Base-by-base conservation (phyloP, 768 basidiomycete genomes). In the Hirschioporus abietinus region DNA sequence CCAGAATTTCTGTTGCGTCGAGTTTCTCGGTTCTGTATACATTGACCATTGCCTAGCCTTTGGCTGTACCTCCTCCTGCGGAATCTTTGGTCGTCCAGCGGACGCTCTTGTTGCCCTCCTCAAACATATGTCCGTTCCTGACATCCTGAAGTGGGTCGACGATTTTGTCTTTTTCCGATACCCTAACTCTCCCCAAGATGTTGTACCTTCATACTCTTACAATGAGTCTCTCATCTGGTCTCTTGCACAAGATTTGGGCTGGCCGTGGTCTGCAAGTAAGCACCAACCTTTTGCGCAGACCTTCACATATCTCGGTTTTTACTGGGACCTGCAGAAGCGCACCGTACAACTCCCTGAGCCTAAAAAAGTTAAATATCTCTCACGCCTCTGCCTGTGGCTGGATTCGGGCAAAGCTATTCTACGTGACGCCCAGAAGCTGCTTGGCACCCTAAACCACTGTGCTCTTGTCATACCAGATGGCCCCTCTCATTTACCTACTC, bases 231-330 rank as follows among this genome's bases (percentile, higher is more conserved):
- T 71, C 17, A 74, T 78, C 8, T 76, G 70, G 64, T 12, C 63
- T 0, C 52, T 76, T 7, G 74, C 77, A n/a, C 0, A 63, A 65
- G 0, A 35, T 64, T 67, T 80, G 0, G 78, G 78, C 0, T 77
- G 76, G 75, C 79, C 79, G 0, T 80, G 78, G 79, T 75, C 77
- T 35, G 63, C 35, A 0, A 71, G 72, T 0, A 79, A 80, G 65
- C 74, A 70, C 15, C 35, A 63, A 0, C 72, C 74, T 0, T 80
- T 80, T 35, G 58, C 69, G 1, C 2, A 66, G 4, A 15, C 36
- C 0, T 79, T 81, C 66, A 68, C 58, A 24, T 82, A 81, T 62
- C 70, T 81, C 0, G 78, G 81, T 1, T 81, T 81, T 66, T 1
- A 68, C 0, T 81, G 81, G 81, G 70, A 77, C 34, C 64, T 81